phyloP scores from a whole-genome alignment of 805 yeast species.

The Lipomyces sp. region DNA sequence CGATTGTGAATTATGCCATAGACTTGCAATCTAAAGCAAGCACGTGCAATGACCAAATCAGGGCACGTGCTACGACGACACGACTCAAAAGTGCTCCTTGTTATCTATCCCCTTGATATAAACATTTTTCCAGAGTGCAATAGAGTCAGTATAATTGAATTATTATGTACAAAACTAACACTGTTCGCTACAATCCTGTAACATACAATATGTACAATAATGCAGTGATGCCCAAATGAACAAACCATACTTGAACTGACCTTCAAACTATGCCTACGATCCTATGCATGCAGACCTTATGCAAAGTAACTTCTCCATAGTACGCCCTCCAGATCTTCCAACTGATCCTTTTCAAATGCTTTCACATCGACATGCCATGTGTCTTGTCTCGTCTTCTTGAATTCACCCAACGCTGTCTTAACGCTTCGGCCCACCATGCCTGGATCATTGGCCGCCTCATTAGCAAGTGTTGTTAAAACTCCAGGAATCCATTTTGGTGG shows the following conservation, averaged over 20 bases:
- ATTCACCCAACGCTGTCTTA: slow-evolving; percentile 76
- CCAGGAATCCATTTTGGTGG: slow-evolving; percentile 90
- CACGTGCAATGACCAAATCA: not conserved
- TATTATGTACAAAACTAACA: not conserved
- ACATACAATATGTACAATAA: not conserved
- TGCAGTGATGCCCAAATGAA: not conserved
- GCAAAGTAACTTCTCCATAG: slow-evolving; percentile 91
- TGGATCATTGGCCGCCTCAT: slow-evolving; percentile 68
- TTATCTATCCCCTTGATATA: no score
- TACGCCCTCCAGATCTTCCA: slow-evolving; percentile 93
- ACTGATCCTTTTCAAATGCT: slow-evolving; percentile 74
- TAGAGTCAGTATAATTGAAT: not conserved
- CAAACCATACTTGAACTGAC: not conserved
- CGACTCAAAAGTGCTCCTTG: not conserved
- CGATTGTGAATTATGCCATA: not conserved
- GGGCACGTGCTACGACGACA: not conserved
- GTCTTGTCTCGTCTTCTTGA: slow-evolving; percentile 90
- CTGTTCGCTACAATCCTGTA: not conserved
- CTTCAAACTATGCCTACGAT: not conserved
- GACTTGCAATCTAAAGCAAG: no score
- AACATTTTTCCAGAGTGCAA: no score
- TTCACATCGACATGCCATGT: slow-evolving; percentile 92
- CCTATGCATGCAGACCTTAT: slow-evolving; percentile 42
- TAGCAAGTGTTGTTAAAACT: slow-evolving; percentile 69
- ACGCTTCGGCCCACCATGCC: slow-evolving; percentile 86